Percentiles rank a stretch among this genome's conserved stretches.
Evolutionary conservation across 2,329 filamentous ascomycete genomes (phyloP).

Genomic region (Fusarium verrucosum): DNA sequence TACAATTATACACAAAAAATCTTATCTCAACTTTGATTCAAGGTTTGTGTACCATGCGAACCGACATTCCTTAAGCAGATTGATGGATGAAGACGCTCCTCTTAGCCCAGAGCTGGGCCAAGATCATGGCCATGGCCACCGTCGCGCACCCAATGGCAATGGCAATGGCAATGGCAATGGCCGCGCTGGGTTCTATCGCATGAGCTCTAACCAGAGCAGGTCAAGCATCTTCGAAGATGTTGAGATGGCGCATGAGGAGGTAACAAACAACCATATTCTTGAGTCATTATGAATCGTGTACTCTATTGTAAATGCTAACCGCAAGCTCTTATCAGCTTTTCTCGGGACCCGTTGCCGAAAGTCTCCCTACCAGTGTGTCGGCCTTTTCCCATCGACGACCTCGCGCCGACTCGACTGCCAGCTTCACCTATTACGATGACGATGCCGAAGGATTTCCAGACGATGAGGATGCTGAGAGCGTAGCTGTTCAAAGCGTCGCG

Average conservation of each 20-base stretch:
- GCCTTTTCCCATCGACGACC: conserved; percentile 86
- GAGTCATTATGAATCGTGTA: not conserved
- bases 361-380: conserved; percentile 92
- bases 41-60: conserved; percentile 33
- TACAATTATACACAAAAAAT: conserved; percentile 26
- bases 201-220: conserved; percentile 75
- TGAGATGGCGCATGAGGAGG: conserved; percentile 98
- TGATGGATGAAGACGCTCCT: conserved; percentile 46
- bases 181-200: conserved; percentile 63
- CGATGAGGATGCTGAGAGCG: conserved; percentile 46
- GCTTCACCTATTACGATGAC: conserved; percentile 88
- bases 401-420: conserved; percentile 84
- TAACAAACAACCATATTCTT: conserved; percentile 48
- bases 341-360: conserved; percentile 92
- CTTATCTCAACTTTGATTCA: conserved; percentile 5
- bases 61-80: conserved; percentile 13
- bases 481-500: conserved; percentile 31
- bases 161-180: conserved; percentile 38
- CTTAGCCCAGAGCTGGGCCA: conserved; percentile 28
- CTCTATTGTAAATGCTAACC: conserved; percentile 1
- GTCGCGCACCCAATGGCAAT: conserved; percentile 33
- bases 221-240: conserved; percentile 91
- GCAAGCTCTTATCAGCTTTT: conserved; percentile 68
- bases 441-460: conserved; percentile 56
- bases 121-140: conserved; percentile 28